These are phyloP conservation scores for Vanrija pseudolonga DNA, from an alignment of 1,284 basidiomycete species.

Conservation along the genomic window DNA sequence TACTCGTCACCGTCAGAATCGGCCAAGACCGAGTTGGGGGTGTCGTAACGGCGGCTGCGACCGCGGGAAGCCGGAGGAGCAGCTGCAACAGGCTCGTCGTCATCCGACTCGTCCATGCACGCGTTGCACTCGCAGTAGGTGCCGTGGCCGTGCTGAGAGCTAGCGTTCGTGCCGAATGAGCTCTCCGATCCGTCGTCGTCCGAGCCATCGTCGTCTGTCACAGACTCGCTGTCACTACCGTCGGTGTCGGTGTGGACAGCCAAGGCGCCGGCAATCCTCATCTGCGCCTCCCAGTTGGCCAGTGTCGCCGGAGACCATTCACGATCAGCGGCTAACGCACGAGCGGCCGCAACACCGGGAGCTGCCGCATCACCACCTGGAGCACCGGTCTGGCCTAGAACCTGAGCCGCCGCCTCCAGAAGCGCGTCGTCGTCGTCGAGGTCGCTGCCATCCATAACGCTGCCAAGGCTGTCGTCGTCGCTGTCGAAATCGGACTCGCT, in stretches of 20 bases:
- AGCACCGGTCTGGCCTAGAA: background rate
- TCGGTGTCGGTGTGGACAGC: conserved; percentile 3
- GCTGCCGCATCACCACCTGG: background rate
- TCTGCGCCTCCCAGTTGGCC: too few relatives aligned
- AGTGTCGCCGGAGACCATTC: too few relatives aligned
- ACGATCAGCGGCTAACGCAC: background rate
- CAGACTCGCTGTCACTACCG: background rate
- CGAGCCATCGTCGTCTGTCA: too few relatives aligned
- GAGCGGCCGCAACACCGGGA: too few relatives aligned
- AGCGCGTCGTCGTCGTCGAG: background rate
- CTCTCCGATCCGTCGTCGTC: too few relatives aligned
- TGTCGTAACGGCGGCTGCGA: background rate
- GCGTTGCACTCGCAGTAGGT: background rate
- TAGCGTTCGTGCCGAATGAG: too few relatives aligned
- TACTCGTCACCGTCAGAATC: conserved; percentile 10
- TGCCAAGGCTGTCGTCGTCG: background rate
- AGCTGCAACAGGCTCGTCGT: background rate
- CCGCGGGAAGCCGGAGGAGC: background rate
- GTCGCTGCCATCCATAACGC: background rate
- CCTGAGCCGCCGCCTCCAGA: too few relatives aligned
- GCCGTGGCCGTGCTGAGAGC: background rate
- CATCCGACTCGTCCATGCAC: conserved; percentile 1
- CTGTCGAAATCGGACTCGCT: conserved; percentile 8
- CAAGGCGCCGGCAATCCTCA: too few relatives aligned
- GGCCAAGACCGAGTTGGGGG: background rate